Evolutionary conservation across 345 rosid genomes (phyloP), one percentile per base, ranked within the genome.

Genomic region (Isatis tinctoria): DNA sequence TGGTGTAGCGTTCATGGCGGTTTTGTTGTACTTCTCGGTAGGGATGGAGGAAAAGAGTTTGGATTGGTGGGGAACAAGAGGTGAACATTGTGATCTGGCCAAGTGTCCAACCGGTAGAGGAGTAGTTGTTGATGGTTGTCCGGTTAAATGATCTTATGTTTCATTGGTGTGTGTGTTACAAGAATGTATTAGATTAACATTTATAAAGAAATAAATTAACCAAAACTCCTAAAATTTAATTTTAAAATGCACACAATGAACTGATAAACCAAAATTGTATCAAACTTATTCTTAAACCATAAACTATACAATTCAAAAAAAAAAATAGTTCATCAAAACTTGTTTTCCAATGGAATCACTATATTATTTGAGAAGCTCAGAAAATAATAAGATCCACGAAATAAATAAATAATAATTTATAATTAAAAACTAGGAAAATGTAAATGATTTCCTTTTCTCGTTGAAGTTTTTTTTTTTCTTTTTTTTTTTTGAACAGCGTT

Each of bases 1-100:
- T 2, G 94, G 98, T 66, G 91, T 89, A 60, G 94, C 92, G 44
- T 91, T 86, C 85, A 91, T 93, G 96, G 90, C 90, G 20, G 87
- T 91, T 63, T 69, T 87, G 30, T 65, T 91, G 76, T 91, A 93
- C 78, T 84, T 89, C 75, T 69, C 87, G 14, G 81, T 89, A 11
- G 87, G 91, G 24, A 73, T 88, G 57, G 91, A 88, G 74, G 78
- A 86, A 2, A 88, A 39, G 70, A 70, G 76, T 33, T 20, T 91
- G 66, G 65, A 41, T 10, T 88, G 97, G 96, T 91, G 96, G 93
- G 98, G 89, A 64, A 88, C 91, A 16, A 44, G 66, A 7, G 97
- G 97, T 35, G 90, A 93, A 53, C 94, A 88, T 37, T 93, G 98
- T 82, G 83, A 85, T 8, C 78, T 93, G 49, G 97, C 91, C 30